Evolutionary conservation across 176 grass and related monocot genomes (phyloP), one percentile per base, ranked within the genome.

Genomic region (Chloris gayana): DNA sequence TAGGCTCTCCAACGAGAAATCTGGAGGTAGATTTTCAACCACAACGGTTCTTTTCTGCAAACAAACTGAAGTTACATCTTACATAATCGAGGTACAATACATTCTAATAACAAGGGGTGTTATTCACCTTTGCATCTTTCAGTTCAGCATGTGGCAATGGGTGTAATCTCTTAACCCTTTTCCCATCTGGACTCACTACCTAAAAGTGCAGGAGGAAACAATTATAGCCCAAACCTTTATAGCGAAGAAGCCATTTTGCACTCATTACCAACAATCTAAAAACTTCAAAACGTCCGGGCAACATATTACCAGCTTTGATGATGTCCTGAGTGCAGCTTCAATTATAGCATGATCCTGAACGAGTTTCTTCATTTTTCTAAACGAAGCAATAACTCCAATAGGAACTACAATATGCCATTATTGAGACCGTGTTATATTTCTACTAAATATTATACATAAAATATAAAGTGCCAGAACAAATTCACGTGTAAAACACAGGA

Each of bases 291-390:
- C 32, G 0, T 68, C 14, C 27, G 50, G 7, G 69, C 29, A 38
- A 76, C 42, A 54, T 64, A 82, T 88, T 90, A 99, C 97, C 79
- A 99, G 81, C 45, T 95, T 85, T 18, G 88, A 61, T 73, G 90
- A 99, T 76, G 97, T 91, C 80, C 84, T 90, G 62, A 99, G 90
- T 80, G 93, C 90, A 74, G 88, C 88, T 85, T 85, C 90, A 84
- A 96, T 90, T 69, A 91, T 64, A 51, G 80, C 86, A 53, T 82
- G 76, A 18, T 96, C 90, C 45, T 93, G 83, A 70, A 70, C 76
- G 30, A 99, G 93, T 86, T 88, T 99, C 88, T 93, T 99, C 91
- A 99, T 96, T 86, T 79, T 99, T 83, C 93, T 91, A 54, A 99
- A 99, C 27, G 93, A 96, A 69, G 93, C 87, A 11, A 99, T 91